A percentile compares a stretch with the other conserved stretches of the same genome.
These are phyloP conservation scores for Chlorella ohadii DNA, from an alignment of 139 green algal species.

Conservation along the genomic window DNA sequence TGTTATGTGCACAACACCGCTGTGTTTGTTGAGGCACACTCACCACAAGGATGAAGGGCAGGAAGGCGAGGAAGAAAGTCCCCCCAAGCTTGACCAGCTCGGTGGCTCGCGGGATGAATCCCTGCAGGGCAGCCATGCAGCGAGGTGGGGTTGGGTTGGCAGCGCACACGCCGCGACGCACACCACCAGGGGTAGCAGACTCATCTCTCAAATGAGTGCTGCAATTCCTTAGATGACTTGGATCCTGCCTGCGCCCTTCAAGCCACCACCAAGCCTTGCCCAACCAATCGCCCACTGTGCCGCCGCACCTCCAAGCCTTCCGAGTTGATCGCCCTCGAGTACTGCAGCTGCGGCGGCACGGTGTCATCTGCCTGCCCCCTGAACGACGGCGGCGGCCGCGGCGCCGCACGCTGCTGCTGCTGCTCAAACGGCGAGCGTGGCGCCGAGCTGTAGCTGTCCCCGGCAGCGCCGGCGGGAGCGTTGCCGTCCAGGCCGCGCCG, in stretches of 20 bases:
- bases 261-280: not conserved
- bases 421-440: constrained; percentile 3
- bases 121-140: constrained; percentile 45
- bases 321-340: constrained; percentile 58
- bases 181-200: too few species aligned
- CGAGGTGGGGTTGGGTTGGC: too few species aligned
- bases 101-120: constrained; percentile 65
- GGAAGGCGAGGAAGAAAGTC: constrained; percentile 78
- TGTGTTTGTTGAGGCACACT: too few species aligned
- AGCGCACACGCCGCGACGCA: too few species aligned
- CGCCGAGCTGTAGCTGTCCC: not conserved
- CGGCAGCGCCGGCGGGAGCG: not conserved
- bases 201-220: too few species aligned
- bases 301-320: constrained; percentile 75
- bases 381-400: constrained; percentile 43
- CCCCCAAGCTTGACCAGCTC: constrained; percentile 77
- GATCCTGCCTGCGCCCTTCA: too few species aligned
- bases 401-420: constrained; percentile 11
- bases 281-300: too few species aligned
- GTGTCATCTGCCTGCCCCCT: not conserved
- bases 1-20: too few species aligned
- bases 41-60: constrained; percentile 74
- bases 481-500: constrained; percentile 18
- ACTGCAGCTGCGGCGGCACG: constrained; percentile 46
- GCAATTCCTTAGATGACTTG: too few species aligned